Base-by-base conservation (phyloP, 768 basidiomycete species). In the Pisolithus sp. region DNA sequence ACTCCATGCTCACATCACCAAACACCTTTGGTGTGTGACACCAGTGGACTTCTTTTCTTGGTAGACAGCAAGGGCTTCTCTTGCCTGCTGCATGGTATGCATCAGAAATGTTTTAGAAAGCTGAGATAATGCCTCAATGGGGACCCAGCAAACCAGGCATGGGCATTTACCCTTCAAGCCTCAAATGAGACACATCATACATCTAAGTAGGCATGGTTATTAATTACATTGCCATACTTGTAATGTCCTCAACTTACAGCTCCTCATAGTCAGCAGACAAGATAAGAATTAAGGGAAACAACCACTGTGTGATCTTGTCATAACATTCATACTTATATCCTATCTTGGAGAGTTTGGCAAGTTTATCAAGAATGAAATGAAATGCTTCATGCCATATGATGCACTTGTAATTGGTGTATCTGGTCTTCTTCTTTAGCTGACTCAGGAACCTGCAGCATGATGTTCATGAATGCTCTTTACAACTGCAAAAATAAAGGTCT, bases 261-360 rank as follows among this genome's bases (percentile, higher is more conserved):
- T 77, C 74, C 54, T 75, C 69, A 51, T 73, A 77, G 45, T 76
- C 73, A 18, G 71, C 66, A n/a, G 67, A 69, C 2, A 74, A 49
- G 9, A 74, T 71, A 7, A 53, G 44, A 38, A 57, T 51, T 4
- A 48, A 24, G 7, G 73, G 73, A 46, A 60, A 76, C 0, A 76
- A 51, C 5, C 31, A 53, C 0, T 61, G 66, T 1, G 37, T 7
- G 10, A 68, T 53, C 1, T 51, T 55, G 53, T 73, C 71, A 13
- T 62, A 67, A 56, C 70, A 73, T 31, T 57, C 15, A 42, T 30
- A 30, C 28, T 30, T 30, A 17, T 40, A 53, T 2, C 70, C 71
- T 37, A 54, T 57, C 31, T 61, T 47, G 1, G 65, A 52, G 12
- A 55, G 47, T 0, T 20, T 0, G 3, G 57, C 50, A 8, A 73